Evolutionary conservation across 495 filamentous ascomycete genomes (phyloP), one percentile per base, ranked within the genome.

Genomic region (Neurospora sublineolata): DNA sequence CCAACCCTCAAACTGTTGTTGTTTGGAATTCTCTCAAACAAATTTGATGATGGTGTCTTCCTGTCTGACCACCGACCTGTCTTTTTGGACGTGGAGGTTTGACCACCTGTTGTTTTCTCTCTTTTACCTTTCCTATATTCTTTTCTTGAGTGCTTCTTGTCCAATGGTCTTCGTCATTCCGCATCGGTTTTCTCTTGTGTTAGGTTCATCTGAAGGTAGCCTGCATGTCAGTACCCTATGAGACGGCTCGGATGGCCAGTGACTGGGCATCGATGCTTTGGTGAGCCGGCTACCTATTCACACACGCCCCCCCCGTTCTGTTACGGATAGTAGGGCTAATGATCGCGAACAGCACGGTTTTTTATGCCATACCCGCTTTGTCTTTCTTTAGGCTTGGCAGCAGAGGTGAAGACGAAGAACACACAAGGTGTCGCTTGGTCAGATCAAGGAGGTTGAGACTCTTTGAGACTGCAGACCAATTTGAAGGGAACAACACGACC

Each of bases 41-140:
- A 78, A 30, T 92, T 91, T 74, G 86, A 91, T 9, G 89, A 92
- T 73, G 86, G 83, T 4, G 80, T 94, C 1, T 92, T 84, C 73
- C 83, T 88, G 64, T 94, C 92, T 68, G 93, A 96, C 77, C 93
- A 94, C 80, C 82, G 91, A 58, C 87, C 88, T 27, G 90, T 94
- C 5, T 86, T 94, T 58, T 88, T 88, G 1, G 92, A 94, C 81
- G 74, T 91, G 3, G 76, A 79, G 67, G 67, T 80, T 14, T 71
- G 72, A 23, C 18, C 73, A n/a, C n/a, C n/a, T n/a, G 18, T 69
- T 20, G 14, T 69, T n/a, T 67, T 27, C 36, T 42, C 18, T 67
- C 37, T 33, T 27, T 30, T 23, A 23, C 20, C 20, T 27, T 46
- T 20, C 37, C 10, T 68, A 20, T 37, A 9, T 27, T 16, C 33